Evolutionary conservation across 2,329 filamentous ascomycete genomes (phyloP), one percentile per base, ranked within the genome.

Genomic region (Apiospora hydei): DNA sequence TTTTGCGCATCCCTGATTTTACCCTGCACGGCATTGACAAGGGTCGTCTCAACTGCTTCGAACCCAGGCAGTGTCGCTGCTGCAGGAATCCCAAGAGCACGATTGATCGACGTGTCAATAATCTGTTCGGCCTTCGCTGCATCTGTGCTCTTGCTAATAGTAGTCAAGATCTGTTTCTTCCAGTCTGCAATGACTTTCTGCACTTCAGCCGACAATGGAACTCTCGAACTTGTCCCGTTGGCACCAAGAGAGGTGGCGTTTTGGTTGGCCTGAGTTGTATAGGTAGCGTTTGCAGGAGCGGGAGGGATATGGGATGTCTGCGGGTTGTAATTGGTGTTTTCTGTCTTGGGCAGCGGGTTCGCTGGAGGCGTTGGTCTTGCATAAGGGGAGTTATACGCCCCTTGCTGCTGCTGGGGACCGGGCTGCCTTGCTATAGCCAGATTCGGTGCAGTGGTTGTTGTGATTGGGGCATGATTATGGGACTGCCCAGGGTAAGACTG

Each of bases 371-470:
- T 75, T 21, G 79, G 78, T 70, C 79, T 77, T 14, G 78, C 78
- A 67, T 81, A 81, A 30, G 78, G 79, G 41, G 79, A 80, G 67
- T 75, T 80, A 72, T 80, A 81, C 1, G 78, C 79, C 70, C 77
- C 77, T 72, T 78, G 78, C 53, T 80, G 78, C 53, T 80, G 78
- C n/a, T 75, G 47, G 24, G 72, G 3, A 18, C 41, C 66, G 14
- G 66, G 66, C 14, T 68, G 66, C 24, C 66, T 68, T 18, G 66
- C 44, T 41, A 68, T 47, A n/a, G 66, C 44, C 26, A 47, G 44
- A 46, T 68, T 68, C 26, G 66, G 66, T 41, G 41, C 66, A 24
- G 57, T 34, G 41, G 57, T 64, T n/a, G 57, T 41, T 4, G 57
- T 18, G 16, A 49, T 16, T 3, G 67, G 47, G 21, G 44, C 44